Base-by-base conservation (phyloP, 176 grass and related monocot species). In the Eremochloa ophiuroides region DNA sequence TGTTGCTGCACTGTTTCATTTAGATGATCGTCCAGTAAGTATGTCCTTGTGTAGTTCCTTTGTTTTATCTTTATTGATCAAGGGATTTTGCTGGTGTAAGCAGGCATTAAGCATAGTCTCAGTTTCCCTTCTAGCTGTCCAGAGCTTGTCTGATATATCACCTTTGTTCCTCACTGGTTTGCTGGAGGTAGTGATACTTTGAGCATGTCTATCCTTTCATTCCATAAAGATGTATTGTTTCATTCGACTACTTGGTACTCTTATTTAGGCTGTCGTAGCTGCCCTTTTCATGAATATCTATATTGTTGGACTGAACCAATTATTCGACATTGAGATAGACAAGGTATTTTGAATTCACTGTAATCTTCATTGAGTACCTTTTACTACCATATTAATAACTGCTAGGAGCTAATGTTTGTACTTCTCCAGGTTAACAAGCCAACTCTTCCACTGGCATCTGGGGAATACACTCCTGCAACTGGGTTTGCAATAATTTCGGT, bases 201-300 rank as follows among this genome's bases (percentile, higher is more conserved):
- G 33, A 69, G 60, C 48, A 60, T 56, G 23, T 7, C 17, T 85
- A 37, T 46, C 83, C 8, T 81, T 90, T 59, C 46, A 61, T 73
- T 53, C 56, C 37, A 63, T 56, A 11, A 74, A 35, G 14, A 42
- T 18, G 44, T 41, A 59, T 69, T 25, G 13, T 74, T 90, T 85
- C 55, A 77, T 43, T 22, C 14, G 84, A 66, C 63, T 68, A 5
- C 71, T 50, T 42, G 65, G 77, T 59, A n/a, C 53, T 71, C 65
- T 51, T 22, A 67, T 89, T 64, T 75, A 94, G 91, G 94, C 89
- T 66, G 47, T 95, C 75, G 88, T 95, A 78, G 82, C 93, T 0
- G 86, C 96, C 77, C 87, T 99, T 83, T 99, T 99, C 83, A 99
- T 95, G 96, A 99, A 99, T 81, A 85, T 99, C 47, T 99, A 96